phyloP scores from a whole-genome alignment of 208 protist species.

The Wallacemonas collosoma region DNA sequence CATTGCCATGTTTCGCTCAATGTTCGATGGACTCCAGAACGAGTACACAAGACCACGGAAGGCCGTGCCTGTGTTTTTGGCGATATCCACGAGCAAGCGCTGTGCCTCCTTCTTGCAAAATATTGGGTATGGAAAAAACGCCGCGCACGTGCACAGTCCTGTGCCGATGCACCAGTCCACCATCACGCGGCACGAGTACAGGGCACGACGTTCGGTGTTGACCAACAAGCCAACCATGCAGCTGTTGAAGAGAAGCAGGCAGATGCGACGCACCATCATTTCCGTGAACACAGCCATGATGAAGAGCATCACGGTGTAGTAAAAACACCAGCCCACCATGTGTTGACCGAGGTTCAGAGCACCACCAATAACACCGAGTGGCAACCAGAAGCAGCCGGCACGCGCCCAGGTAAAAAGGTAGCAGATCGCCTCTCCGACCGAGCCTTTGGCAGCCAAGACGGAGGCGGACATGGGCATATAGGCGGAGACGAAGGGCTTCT shows the following conservation, averaged over 20 bases:
- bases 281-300: slow-evolving; percentile 84
- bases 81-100: slow-evolving; percentile 43
- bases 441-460: slow-evolving; percentile 66
- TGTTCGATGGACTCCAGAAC: slow-evolving; percentile 87
- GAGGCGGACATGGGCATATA: slow-evolving; percentile 65
- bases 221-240: slow-evolving; percentile 75
- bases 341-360: slow-evolving; percentile 55
- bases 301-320: slow-evolving; percentile 79
- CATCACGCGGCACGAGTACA: slow-evolving; percentile 82
- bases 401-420: slow-evolving; percentile 79
- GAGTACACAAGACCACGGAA: slow-evolving; percentile 74
- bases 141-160: slow-evolving; percentile 59
- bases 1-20: slow-evolving; percentile 86
- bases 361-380: slow-evolving; percentile 68
- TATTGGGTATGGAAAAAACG: slow-evolving; percentile 80
- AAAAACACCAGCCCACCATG: slow-evolving; percentile 70
- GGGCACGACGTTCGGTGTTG: slow-evolving; percentile 22
- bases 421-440: slow-evolving; percentile 69
- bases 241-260: slow-evolving; percentile 88
- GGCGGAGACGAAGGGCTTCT: slow-evolving; percentile 67
- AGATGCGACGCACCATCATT: slow-evolving; percentile 68
- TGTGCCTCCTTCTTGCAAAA: slow-evolving; percentile 79
- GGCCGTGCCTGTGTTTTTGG: slow-evolving; percentile 64
- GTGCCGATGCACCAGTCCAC: slow-evolving; percentile 87
- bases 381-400: slow-evolving; percentile 78